Conservation (phyloP, 192 early-diverging fungal genomes). For the Backusella westeae region DNA sequence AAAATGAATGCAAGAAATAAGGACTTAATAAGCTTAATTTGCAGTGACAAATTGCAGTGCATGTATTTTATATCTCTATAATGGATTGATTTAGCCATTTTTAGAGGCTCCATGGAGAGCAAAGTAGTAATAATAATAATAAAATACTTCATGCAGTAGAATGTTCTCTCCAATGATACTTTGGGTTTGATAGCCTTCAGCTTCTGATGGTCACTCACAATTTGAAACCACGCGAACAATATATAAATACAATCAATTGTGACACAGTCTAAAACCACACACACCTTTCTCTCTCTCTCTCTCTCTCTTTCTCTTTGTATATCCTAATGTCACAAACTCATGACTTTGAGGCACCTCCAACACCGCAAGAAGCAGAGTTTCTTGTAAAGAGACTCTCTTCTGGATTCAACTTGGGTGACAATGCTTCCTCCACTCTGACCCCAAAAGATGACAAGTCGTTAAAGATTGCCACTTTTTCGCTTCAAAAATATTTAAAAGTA, state of each 20-base stretch:
- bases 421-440: not conserved
- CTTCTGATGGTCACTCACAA: not conserved
- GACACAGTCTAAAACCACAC: not conserved
- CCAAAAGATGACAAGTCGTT: constrained; percentile 51
- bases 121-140: not conserved
- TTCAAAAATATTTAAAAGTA: constrained; percentile 65
- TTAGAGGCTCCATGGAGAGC: no score
- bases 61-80: no score
- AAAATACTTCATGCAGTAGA: not conserved
- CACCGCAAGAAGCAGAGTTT: constrained; percentile 24
- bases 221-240: not conserved
- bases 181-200: not conserved
- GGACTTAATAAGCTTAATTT: no score
- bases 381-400: constrained; percentile 27
- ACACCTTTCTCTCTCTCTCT: not conserved
- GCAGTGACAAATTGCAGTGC: no score
- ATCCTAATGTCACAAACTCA: constrained; percentile 7
- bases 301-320: not conserved
- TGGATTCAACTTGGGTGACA: constrained; percentile 1
- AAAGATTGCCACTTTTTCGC: constrained; percentile 58
- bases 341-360: constrained; percentile 19
- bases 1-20: no score
- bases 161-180: not conserved
- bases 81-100: no score
- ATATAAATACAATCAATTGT: not conserved